These are phyloP conservation scores for Eucalyptus curtisii DNA, from an alignment of 345 rosid species.

Conservation along the genomic window DNA sequence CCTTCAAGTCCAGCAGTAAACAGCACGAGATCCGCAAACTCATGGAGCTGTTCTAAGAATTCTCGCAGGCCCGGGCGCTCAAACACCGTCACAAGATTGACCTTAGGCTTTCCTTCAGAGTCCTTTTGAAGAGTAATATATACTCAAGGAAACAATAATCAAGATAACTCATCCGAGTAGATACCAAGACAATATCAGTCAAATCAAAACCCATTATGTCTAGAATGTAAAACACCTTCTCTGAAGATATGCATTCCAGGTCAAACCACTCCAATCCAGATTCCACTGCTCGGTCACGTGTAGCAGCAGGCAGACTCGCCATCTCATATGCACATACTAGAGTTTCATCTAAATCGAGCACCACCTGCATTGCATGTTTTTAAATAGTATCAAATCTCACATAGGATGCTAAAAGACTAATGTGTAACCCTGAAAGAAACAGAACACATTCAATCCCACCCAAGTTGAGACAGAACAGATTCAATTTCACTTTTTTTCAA, in stretches of 20 bases:
- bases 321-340: constrained; percentile 91
- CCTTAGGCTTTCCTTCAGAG: constrained; percentile 58
- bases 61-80: constrained; percentile 93
- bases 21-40: constrained; percentile 75
- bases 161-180: neutral
- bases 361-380: constrained; percentile 43
- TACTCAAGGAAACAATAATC: constrained; percentile 1
- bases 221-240: constrained; percentile 46
- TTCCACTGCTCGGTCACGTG: constrained; percentile 59
- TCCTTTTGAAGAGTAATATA: constrained; percentile 41
- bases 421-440: neutral
- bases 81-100: constrained; percentile 79
- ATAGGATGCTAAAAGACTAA: neutral
- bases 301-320: constrained; percentile 53
- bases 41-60: constrained; percentile 56
- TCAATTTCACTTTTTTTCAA: neutral
- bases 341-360: constrained; percentile 97
- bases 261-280: constrained; percentile 88
- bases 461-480: neutral
- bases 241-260: constrained; percentile 79
- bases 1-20: constrained; percentile 99
- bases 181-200: neutral
- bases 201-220: neutral
- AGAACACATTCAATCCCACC: neutral
- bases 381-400: neutral